Base-by-base conservation (phyloP, 2,329 filamentous ascomycete genomes). In the Aspergillus latus region DNA sequence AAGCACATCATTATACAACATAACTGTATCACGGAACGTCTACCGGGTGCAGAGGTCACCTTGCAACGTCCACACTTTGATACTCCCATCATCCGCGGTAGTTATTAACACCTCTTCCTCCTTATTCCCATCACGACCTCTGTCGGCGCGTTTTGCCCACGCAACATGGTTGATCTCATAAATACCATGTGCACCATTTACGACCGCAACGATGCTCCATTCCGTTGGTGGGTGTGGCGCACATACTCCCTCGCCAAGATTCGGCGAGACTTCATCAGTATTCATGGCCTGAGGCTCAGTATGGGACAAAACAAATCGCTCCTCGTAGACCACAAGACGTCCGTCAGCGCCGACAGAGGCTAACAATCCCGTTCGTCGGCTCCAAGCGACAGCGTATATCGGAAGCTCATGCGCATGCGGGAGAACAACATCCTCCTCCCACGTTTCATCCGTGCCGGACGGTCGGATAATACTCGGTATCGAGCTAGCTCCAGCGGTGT, bases 91-190 rank as follows among this genome's bases (percentile, higher is more conserved):
- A 71, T 99, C 94, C 0, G 93, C 94, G 0, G 92, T 96, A 13
- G 89, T 94, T 16, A 97, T 79, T 46, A 99, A 79, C 71, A 97
- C 88, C 75, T 97, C 93, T 66, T 96, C 80, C 1, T 83, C 81
- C n/a, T 62, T 60, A 7, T 59, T 60, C 75, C 79, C 68, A 81
- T 81, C 1, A 78, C 87, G 49, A 80, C 61, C 64, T 40, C 68
- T 80, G 70, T 96, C 92, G 56, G 85, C 88, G 56, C 92, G 82
- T 64, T 82, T 84, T 62, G 91, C 92, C 94, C 94, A 99, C 1
- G 84, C 86, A 48, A 94, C 83, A 73, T 97, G 92, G 68, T 99
- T 99, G 61, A 97, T 82, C 75, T 99, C 94, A 68, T 93, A 97
- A 2, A 95, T 90, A 0, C 91, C 92, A 71, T 99, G 94, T 2